Evolutionary conservation across 176 grass and related monocot species (phyloP).

Genomic region (Pontederia crassipes): DNA sequence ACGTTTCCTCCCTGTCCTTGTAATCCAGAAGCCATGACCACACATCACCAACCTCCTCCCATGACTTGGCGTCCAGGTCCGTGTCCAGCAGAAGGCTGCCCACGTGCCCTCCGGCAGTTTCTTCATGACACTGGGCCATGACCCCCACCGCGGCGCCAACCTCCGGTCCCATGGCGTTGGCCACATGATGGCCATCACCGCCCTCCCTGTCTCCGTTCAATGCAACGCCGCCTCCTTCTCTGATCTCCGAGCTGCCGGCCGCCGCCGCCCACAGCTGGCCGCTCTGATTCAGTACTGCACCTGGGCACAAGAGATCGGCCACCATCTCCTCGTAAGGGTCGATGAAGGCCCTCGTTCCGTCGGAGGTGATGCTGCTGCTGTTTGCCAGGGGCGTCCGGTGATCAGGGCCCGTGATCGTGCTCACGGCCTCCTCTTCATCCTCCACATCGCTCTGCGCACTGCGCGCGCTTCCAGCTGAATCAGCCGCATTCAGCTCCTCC

Average conservation of each 20-base stretch:
- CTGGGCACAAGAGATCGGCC: neutral
- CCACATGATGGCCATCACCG: too few species aligned
- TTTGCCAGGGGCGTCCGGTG: conserved; percentile 3
- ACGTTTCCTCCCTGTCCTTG: too few species aligned
- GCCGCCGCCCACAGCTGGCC: neutral
- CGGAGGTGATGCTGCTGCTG: neutral
- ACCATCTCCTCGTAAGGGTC: conserved; percentile 23
- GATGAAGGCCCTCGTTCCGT: conserved; percentile 17
- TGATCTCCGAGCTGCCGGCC: neutral
- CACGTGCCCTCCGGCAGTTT: neutral
- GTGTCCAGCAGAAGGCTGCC: conserved; percentile 32
- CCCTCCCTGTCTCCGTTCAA: too few species aligned
- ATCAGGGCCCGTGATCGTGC: conserved; percentile 38
- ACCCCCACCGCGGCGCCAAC: conserved; percentile 8
- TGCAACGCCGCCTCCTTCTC: conserved; percentile 2
- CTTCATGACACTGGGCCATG: neutral
- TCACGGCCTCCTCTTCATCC: conserved; percentile 30
- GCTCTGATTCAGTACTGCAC: too few species aligned
- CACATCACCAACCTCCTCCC: conserved; percentile 16
- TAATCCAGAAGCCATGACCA: conserved; percentile 4
- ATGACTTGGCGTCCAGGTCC: conserved; percentile 49
- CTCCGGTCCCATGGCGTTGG: neutral
- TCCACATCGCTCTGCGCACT: conserved; percentile 34
- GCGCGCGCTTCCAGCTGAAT: conserved; percentile 3
- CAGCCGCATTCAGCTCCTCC: neutral